phyloP scores from a whole-genome alignment of 768 basidiomycete genomes.

The Suillus spraguei region DNA sequence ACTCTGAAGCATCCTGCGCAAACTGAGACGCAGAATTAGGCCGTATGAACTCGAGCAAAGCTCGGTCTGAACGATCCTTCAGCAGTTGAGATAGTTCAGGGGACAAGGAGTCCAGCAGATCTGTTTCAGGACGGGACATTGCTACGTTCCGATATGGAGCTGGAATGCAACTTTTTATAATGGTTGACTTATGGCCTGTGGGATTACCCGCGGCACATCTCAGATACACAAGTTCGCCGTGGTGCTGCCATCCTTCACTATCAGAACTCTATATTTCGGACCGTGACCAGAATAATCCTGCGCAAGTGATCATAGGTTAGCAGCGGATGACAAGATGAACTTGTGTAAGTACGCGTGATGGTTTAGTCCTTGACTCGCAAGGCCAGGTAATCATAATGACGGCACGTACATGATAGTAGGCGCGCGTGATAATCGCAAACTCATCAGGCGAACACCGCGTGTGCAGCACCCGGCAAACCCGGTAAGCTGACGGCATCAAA shows the following conservation, averaged over 20 bases:
- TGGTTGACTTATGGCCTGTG: neutral
- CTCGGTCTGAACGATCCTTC: neutral
- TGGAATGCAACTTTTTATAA: neutral
- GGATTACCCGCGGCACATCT: neutral
- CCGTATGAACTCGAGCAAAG: constrained; percentile 4
- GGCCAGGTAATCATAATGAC: neutral
- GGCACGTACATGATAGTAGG: neutral
- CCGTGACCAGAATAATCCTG: neutral
- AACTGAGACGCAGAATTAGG: constrained; percentile 4
- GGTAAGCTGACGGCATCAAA: neutral
- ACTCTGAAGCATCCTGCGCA: constrained; percentile 1
- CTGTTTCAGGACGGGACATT: neutral
- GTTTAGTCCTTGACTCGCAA: neutral
- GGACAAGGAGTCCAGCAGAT: neutral
- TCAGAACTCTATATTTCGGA: neutral
- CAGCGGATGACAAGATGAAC: neutral
- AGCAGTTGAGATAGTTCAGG: constrained; percentile 5
- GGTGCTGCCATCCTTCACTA: neutral
- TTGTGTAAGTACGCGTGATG: neutral
- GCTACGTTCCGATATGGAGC: neutral
- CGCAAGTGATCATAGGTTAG: neutral
- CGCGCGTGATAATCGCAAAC: neutral
- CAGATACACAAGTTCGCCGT: neutral
- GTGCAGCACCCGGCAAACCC: neutral
- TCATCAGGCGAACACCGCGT: neutral